A percentile compares a stretch with the other conserved stretches of the same genome.
Conservation (phyloP, 148 eudicot genomes). For the Talinum fruticosum region DNA sequence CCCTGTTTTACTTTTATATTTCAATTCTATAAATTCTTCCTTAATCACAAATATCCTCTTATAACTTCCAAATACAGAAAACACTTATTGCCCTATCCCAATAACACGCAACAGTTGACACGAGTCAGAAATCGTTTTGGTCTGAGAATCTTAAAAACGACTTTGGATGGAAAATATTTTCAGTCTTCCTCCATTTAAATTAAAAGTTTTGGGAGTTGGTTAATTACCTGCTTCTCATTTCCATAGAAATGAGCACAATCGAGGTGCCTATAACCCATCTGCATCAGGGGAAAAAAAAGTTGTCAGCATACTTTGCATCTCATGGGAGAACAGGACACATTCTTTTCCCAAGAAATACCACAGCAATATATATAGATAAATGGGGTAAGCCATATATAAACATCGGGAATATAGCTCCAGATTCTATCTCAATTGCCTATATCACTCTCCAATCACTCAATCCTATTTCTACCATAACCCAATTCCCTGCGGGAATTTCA, state of each 20-base stretch:
- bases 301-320: neutral
- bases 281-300: neutral
- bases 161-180: neutral
- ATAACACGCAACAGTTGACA: neutral
- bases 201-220: neutral
- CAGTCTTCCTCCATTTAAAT: neutral
- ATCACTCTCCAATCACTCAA: too few relatives aligned
- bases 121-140: neutral
- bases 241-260: conserved; percentile 7
- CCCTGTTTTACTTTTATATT: neutral
- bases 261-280: conserved; percentile 8
- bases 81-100: too few relatives aligned
- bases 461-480: too few relatives aligned
- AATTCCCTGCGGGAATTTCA: neutral
- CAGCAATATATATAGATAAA: too few relatives aligned
- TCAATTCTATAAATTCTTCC: neutral
- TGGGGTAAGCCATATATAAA: too few relatives aligned
- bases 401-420: too few relatives aligned
- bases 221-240: conserved; percentile 9
- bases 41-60: neutral
- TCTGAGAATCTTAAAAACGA: neutral
- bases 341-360: neutral
- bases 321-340: neutral
- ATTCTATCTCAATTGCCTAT: too few relatives aligned
- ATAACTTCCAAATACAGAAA: neutral